Evolutionary conservation across 139 green algal genomes (phyloP).

Genomic region (Mesotaenium endlicherianum): DNA sequence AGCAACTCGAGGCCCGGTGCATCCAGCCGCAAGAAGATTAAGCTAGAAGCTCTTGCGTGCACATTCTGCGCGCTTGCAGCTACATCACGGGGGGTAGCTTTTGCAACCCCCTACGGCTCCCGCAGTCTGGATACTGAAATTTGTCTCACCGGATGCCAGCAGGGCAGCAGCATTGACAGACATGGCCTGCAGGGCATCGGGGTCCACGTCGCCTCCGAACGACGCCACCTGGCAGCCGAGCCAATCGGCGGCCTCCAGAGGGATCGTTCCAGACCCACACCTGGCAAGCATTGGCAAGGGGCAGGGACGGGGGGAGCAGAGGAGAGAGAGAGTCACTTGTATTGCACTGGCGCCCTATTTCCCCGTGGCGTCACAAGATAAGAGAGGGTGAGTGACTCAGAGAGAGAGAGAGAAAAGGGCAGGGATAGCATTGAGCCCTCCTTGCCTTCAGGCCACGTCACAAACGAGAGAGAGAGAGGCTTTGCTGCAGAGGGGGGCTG

Average conservation of each 20-base stretch:
- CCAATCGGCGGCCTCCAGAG: slow-evolving; percentile 16
- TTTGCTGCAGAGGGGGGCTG: neutral
- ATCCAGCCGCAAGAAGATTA: neutral
- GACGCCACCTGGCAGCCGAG: neutral
- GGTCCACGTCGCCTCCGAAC: slow-evolving; percentile 2
- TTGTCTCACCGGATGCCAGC: neutral
- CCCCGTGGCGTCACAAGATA: too few relatives aligned
- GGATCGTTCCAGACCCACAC: slow-evolving; percentile 32
- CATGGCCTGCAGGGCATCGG: neutral
- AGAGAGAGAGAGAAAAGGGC: neutral
- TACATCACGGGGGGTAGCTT: neutral
- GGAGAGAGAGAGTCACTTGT: slow-evolving; percentile 1
- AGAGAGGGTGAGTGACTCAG: neutral
- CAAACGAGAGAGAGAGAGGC: neutral
- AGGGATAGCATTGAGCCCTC: neutral
- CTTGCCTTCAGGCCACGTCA: too few relatives aligned
- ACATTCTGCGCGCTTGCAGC: neutral
- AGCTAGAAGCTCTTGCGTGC: too few relatives aligned
- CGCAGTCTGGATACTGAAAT: neutral
- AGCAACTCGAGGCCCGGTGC: too few relatives aligned
- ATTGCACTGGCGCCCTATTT: too few relatives aligned
- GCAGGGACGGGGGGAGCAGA: neutral
- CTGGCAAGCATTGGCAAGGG: neutral
- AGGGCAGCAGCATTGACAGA: neutral
- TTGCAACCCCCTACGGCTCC: neutral